These are phyloP conservation scores for Lactarius deliciosus DNA, from an alignment of 768 basidiomycete species.

Conservation along the genomic window DNA sequence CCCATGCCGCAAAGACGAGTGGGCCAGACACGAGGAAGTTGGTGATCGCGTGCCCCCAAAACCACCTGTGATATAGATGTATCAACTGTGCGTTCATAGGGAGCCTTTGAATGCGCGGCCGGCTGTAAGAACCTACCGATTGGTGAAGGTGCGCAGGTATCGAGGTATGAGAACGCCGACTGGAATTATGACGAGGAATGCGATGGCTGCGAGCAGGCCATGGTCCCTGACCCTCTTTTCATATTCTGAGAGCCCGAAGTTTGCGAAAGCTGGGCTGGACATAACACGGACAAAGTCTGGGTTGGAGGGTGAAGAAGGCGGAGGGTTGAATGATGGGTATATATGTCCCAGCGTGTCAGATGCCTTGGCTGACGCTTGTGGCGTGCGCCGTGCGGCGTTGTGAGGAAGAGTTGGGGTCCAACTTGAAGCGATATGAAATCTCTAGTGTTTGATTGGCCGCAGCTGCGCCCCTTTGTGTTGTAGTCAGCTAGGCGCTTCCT, in stretches of 20 bases:
- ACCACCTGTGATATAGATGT: conserved; percentile 14
- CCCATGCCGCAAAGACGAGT: conserved; percentile 52
- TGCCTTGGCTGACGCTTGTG: too few species aligned
- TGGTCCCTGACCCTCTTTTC: conserved; percentile 19
- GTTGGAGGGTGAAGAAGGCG: too few species aligned
- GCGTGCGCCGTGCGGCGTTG: too few species aligned
- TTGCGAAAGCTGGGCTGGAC: not conserved
- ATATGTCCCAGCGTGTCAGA: too few species aligned
- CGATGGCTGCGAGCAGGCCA: conserved; percentile 8
- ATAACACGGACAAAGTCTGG: not conserved
- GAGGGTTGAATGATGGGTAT: too few species aligned
- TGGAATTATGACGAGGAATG: conserved; percentile 17
- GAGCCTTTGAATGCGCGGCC: not conserved
- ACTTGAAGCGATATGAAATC: too few species aligned
- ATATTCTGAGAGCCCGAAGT: conserved; percentile 7
- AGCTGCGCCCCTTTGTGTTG: too few species aligned
- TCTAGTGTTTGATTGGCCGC: too few species aligned
- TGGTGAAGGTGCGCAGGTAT: conserved; percentile 24
- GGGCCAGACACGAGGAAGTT: conserved; percentile 44
- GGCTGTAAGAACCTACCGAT: conserved; percentile 8
- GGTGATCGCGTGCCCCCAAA: conserved; percentile 14
- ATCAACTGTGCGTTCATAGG: not conserved
- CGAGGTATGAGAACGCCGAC: conserved; percentile 15
- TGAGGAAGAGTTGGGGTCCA: too few species aligned
- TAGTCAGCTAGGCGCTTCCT: too few species aligned